Conservation (phyloP, 108 stramenopile species). For the Cyclotella kingstonii region DNA sequence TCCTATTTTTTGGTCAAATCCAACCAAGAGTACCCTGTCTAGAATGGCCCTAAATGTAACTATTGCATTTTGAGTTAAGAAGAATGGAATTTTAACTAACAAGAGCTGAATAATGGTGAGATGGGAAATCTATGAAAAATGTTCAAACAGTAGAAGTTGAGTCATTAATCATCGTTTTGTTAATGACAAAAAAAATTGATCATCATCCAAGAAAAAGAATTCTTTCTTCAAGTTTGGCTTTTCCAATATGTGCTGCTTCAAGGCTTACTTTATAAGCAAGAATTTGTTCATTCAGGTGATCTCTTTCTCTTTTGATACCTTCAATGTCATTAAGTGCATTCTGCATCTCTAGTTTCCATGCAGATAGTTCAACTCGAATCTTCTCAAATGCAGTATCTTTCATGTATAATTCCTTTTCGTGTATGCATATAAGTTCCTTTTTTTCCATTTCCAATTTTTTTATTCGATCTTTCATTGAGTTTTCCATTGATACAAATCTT, state of each 20-base stretch:
- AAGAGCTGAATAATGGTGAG: too few species aligned
- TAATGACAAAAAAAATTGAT: too few species aligned
- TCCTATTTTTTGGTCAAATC: too few species aligned
- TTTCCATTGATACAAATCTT: slow-evolving; percentile 49
- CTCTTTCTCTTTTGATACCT: slow-evolving; percentile 37
- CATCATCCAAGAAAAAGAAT: too few species aligned
- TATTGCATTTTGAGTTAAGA: too few species aligned
- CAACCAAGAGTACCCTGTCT: too few species aligned
- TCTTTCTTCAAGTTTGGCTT: background rate
- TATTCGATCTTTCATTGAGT: slow-evolving; percentile 31
- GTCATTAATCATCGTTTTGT: too few species aligned
- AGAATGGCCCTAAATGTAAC: too few species aligned
- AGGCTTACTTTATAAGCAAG: slow-evolving; percentile 13
- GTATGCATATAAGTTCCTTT: slow-evolving; percentile 23
- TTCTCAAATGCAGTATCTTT: slow-evolving; percentile 16
- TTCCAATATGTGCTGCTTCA: slow-evolving; percentile 13
- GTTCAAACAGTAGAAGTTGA: too few species aligned
- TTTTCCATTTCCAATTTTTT: slow-evolving; percentile 38
- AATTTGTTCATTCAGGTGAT: slow-evolving; percentile 32
- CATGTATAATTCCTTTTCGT: slow-evolving; percentile 23
- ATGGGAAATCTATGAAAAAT: too few species aligned
- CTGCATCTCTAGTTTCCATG: slow-evolving; percentile 52
- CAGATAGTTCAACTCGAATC: slow-evolving; percentile 36
- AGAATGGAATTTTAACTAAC: too few species aligned
- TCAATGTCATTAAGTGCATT: slow-evolving; percentile 51